Evolutionary conservation across 164 flowering plant genomes (phyloP), one percentile per base, ranked within the genome.

Genomic region (Magnolia changhungtana): DNA sequence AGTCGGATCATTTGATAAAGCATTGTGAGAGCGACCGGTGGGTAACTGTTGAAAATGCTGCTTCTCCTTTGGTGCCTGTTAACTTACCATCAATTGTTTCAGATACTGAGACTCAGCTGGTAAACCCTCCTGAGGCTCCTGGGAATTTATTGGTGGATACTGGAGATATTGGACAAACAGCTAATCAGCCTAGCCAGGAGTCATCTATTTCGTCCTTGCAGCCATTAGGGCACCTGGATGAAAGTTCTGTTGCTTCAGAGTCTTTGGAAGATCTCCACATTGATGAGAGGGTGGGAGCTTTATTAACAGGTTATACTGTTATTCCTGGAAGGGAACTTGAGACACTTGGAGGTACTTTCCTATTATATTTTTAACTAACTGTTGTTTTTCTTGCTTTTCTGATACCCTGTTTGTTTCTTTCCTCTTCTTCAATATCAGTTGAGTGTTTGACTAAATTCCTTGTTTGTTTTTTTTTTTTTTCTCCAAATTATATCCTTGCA

Each of bases 21-120:
- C 97, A 94, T 80, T 75, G 83, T 13, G 94, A 89, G 50, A 87
- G 89, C 80, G 90, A 96, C 76, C 87, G 97, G 84, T 96, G 99
- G 99, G 86, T 91, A 51, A 90, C 98, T 52, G 90, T 96, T 80
- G 99, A 96, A 85, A 91, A 96, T 84, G 99, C 99, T 52, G 90
- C 86, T 67, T 96, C 99, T 8, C 99, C 99, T 2, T 73, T 89
- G 82, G 89, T 87, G 31, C 72, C 89, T 50, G 55, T 79, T 37
- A 90, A 85, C 83, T 88, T 88, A 20, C 80, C 87, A 4, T 83
- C 91, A 51, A 78, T 94, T 76, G 85, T 88, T 66, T 83, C 98
- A 8, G 98, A 93, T n/a, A 49, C 84, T 71, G 80, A 91, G n/a
- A 91, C 97, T 52, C 90, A 88, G 83, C 84, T 90, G 78, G 99